These are phyloP conservation scores for Leccinum griseonigrum DNA, from an alignment of 1,284 basidiomycete species.

Conservation along the genomic window DNA sequence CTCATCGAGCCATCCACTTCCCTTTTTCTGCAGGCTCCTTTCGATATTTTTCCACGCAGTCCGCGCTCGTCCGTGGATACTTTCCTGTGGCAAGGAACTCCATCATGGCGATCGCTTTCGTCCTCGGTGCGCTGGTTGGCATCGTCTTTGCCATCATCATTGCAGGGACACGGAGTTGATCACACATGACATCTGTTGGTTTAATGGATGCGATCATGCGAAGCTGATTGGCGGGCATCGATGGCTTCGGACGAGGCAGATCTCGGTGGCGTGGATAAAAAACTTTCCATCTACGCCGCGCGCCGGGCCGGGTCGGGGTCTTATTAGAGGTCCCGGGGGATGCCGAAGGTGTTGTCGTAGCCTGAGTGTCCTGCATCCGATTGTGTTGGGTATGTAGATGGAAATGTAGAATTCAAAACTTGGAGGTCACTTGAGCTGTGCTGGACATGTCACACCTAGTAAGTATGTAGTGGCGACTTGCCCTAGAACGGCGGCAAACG, in stretches of 20 bases:
- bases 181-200: not conserved
- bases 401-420: not conserved
- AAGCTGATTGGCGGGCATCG: not conserved
- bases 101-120: slow-evolving; percentile 19
- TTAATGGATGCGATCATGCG: not conserved
- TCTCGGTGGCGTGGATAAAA: not conserved
- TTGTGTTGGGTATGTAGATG: not conserved
- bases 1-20: not conserved
- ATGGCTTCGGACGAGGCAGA: not conserved
- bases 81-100: slow-evolving; percentile 30
- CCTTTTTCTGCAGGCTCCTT: slow-evolving; percentile 16
- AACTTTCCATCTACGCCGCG: not conserved
- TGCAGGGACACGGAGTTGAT: slow-evolving; percentile 15
- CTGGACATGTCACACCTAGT: not conserved
- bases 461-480: slow-evolving; percentile 6
- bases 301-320: not conserved
- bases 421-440: not conserved
- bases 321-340: not conserved
- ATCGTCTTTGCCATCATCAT: slow-evolving; percentile 26
- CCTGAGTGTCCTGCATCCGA: not conserved
- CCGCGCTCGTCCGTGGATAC: slow-evolving; percentile 27
- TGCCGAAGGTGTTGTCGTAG: not conserved
- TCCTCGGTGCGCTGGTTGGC: slow-evolving; percentile 22
- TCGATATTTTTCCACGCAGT: slow-evolving; percentile 30
- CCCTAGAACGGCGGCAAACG: slow-evolving; percentile 5